phyloP scores from a whole-genome alignment of 2,329 filamentous ascomycete species.

The Colletotrichum sp. region DNA sequence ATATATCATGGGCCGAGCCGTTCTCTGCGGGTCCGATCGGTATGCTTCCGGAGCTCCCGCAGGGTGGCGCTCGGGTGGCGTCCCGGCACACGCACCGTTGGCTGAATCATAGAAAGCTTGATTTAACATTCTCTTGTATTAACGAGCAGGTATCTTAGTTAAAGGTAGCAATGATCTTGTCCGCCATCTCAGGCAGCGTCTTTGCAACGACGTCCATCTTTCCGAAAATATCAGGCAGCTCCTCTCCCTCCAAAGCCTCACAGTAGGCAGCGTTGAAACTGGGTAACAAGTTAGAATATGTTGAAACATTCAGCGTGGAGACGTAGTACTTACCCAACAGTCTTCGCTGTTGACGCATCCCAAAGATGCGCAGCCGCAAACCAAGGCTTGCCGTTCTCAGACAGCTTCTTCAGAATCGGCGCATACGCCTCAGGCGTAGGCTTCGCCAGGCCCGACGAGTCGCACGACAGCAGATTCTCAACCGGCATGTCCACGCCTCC shows the following conservation, averaged over 20 bases:
- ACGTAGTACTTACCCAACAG: slow-evolving; percentile 35
- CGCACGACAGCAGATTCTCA: slow-evolving; percentile 58
- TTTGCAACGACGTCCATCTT: slow-evolving; percentile 57
- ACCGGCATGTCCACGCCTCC: slow-evolving; percentile 53
- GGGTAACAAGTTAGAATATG: neutral
- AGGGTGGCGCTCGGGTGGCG: neutral
- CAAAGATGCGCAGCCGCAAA: slow-evolving; percentile 66
- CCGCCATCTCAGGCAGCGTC: slow-evolving; percentile 52
- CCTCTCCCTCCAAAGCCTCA: slow-evolving; percentile 27
- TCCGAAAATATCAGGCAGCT: slow-evolving; percentile 40
- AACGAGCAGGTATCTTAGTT: neutral
- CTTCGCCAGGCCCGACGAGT: slow-evolving; percentile 52
- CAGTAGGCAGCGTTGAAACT: slow-evolving; percentile 59
- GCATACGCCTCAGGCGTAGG: slow-evolving; percentile 53
- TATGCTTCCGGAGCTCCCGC: neutral
- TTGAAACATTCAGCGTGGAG: too few species aligned
- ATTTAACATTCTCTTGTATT: neutral
- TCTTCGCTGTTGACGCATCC: slow-evolving; percentile 59
- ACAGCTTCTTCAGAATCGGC: slow-evolving; percentile 46
- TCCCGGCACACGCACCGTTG: neutral
- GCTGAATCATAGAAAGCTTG: neutral
- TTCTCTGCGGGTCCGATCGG: neutral
- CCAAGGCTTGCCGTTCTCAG: slow-evolving; percentile 46
- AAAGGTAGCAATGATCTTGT: slow-evolving; percentile 34
- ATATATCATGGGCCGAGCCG: neutral